Evolutionary conservation across 2,329 filamentous ascomycete species (phyloP).

Genomic region (Epichloe typhina): DNA sequence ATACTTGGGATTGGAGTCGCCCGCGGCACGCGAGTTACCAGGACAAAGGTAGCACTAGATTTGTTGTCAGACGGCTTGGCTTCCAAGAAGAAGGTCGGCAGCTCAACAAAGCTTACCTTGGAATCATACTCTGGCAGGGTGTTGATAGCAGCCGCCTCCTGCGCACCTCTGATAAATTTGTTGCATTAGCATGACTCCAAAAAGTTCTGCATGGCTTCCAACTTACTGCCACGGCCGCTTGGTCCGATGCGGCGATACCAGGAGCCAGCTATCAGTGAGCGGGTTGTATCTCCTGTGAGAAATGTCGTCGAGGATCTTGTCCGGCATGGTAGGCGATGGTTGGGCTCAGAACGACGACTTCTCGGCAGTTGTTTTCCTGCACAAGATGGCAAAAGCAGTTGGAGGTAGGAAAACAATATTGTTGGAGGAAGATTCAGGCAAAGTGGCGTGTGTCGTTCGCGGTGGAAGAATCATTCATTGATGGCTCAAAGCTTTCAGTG

Average conservation of each 20-base stretch:
- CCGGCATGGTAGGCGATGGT: slow-evolving; percentile 41
- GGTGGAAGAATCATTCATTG: too few species aligned
- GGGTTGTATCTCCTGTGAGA: slow-evolving; percentile 92
- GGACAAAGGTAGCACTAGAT: slow-evolving; percentile 83
- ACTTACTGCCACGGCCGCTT: slow-evolving; percentile 97
- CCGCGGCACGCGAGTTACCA: slow-evolving; percentile 76
- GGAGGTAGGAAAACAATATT: not conserved
- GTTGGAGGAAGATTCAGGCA: too few species aligned
- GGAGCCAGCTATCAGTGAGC: slow-evolving; percentile 76
- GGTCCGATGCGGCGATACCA: slow-evolving; percentile 90
- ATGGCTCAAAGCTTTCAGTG: not conserved
- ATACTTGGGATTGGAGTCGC: slow-evolving; percentile 77
- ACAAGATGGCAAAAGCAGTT: not conserved
- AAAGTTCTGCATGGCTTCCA: not conserved
- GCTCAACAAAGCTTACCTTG: slow-evolving; percentile 29
- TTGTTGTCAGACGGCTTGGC: not conserved
- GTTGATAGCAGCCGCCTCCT: slow-evolving; percentile 57
- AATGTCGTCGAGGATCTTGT: slow-evolving; percentile 81
- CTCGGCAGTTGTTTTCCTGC: not conserved
- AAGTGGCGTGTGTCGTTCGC: too few species aligned
- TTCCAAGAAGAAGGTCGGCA: not conserved
- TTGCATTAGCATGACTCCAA: not conserved
- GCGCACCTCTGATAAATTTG: slow-evolving; percentile 50
- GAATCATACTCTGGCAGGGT: slow-evolving; percentile 72
- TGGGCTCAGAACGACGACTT: not conserved